phyloP scores from a whole-genome alignment of 148 eudicot species.

The Fagopyrum homotropicum region DNA sequence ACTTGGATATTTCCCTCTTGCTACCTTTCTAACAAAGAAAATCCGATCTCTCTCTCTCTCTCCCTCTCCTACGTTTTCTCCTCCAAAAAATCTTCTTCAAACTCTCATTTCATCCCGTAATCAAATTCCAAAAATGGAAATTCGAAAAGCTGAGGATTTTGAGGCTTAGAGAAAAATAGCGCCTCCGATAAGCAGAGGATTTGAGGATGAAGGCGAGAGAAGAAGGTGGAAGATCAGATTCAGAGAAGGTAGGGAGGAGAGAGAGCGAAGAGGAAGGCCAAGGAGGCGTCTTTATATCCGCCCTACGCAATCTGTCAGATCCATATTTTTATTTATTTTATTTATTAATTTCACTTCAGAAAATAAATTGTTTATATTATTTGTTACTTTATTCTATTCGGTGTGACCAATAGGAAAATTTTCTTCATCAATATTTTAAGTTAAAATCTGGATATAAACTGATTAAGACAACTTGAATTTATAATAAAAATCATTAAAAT shows the following conservation, averaged over 20 bases:
- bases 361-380: neutral
- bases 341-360: neutral
- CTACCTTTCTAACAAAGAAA: neutral
- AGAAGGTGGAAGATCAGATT: constrained; percentile 10
- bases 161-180: neutral
- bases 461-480: too few species aligned
- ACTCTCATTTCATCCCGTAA: neutral
- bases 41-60: neutral
- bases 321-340: neutral
- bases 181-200: neutral
- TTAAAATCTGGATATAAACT: too few species aligned
- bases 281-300: constrained; percentile 10
- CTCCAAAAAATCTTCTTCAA: neutral
- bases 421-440: too few species aligned
- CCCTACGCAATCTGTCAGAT: neutral
- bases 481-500: too few species aligned
- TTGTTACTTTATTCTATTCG: neutral
- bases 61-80: neutral
- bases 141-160: neutral
- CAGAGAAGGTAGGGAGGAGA: constrained; percentile 4
- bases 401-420: neutral
- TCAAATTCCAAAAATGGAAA: neutral
- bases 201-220: neutral
- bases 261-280: neutral
- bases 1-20: neutral